Percentiles rank a stretch among this genome's conserved stretches.
Conservation (phyloP, 495 filamentous ascomycete species). For the Xylaria scruposa region DNA sequence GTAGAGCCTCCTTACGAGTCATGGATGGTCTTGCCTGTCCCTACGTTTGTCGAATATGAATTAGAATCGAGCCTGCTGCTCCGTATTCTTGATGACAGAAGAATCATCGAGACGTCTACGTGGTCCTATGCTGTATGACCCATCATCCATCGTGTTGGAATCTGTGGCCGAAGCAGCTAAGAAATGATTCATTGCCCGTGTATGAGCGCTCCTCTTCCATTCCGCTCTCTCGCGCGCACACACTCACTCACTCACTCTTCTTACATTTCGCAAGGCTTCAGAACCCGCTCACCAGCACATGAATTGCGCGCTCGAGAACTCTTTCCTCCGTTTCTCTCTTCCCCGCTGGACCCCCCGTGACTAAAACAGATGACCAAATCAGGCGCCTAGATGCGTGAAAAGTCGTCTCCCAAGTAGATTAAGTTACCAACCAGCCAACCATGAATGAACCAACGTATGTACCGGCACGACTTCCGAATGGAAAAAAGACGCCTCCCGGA, state of each 20-base stretch:
- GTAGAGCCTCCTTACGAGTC: neutral
- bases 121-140: neutral
- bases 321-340: neutral
- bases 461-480: constrained; percentile 22
- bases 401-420: neutral
- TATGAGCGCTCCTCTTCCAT: neutral
- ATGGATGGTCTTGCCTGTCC: neutral
- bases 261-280: neutral
- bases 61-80: too few species aligned
- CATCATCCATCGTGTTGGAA: neutral
- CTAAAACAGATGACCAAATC: neutral
- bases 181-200: neutral
- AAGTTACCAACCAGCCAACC: neutral
- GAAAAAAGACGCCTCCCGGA: neutral
- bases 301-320: neutral
- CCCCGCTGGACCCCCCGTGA: neutral
- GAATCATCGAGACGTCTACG: neutral
- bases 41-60: too few species aligned
- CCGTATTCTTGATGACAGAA: neutral
- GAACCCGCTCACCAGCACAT: neutral
- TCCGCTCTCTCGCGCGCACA: neutral
- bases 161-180: constrained; percentile 13
- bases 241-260: too few species aligned
- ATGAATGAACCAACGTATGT: neutral
- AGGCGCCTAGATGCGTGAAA: neutral